These are phyloP conservation scores for Hyaloscypha variabilis DNA, from an alignment of 495 filamentous ascomycete species.

Conservation along the genomic window DNA sequence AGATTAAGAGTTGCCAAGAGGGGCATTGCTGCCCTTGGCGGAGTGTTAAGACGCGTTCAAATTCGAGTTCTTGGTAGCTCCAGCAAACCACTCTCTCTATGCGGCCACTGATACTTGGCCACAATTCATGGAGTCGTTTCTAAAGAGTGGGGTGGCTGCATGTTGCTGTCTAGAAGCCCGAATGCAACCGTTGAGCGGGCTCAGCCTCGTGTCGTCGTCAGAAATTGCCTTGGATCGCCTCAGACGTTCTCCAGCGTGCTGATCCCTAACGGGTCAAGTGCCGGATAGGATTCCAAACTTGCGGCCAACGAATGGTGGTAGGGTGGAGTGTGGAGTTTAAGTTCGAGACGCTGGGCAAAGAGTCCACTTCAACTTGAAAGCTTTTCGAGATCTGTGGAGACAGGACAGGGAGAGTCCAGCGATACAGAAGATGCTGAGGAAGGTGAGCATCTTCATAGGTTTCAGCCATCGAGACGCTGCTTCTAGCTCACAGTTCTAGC, in stretches of 20 bases:
- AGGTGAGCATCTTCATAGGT: background rate
- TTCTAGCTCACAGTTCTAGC: background rate
- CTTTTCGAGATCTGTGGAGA: background rate
- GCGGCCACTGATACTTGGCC: background rate
- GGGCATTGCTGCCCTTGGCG: background rate
- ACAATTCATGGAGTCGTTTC: background rate
- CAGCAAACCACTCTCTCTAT: too few species aligned
- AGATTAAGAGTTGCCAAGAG: constrained; percentile 4
- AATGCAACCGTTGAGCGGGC: background rate
- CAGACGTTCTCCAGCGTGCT: background rate
- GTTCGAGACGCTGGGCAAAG: background rate
- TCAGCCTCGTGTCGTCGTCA: background rate
- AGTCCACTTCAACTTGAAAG: background rate
- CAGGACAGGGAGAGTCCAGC: background rate
- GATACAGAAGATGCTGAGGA: background rate
- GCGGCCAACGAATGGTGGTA: background rate
- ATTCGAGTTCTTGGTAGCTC: background rate
- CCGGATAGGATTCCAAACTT: background rate
- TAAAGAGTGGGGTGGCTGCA: background rate
- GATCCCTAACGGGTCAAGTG: background rate
- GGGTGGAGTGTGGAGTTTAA: background rate
- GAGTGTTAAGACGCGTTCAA: background rate
- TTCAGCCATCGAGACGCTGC: too few species aligned
- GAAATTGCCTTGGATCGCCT: background rate
- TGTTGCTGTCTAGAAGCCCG: background rate